Percentiles rank a stretch among this genome's conserved stretches.
These are phyloP conservation scores for Pichia sp. DNA, from an alignment of 1,139 yeast genomes.

Conservation along the genomic window DNA sequence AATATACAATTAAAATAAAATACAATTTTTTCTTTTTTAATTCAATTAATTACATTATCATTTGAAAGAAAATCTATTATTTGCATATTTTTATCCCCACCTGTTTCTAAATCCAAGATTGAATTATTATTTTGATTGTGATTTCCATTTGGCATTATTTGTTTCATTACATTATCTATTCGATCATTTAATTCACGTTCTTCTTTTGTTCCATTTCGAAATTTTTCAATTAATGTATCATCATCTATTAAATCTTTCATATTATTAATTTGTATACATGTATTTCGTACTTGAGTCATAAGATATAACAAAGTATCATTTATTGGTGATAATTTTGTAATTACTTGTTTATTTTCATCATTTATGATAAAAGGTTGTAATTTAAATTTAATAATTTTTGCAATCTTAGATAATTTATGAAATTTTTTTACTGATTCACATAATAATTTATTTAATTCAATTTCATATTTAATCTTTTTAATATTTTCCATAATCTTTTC, in stretches of 20 bases:
- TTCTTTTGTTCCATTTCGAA: not conserved
- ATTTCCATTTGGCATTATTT: not conserved
- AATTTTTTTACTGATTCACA: conserved; percentile 28
- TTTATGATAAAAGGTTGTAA: not conserved
- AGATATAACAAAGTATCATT: conserved; percentile 11
- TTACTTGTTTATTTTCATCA: not conserved
- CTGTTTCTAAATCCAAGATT: no score
- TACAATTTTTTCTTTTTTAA: not conserved
- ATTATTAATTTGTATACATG: conserved; percentile 3
- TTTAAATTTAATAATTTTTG: conserved; percentile 2
- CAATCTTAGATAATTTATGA: not conserved
- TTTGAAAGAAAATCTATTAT: conserved; percentile 3
- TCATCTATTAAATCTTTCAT: conserved; percentile 4
- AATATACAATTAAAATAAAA: not conserved
- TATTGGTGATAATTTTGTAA: conserved; percentile 8
- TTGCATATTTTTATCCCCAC: not conserved
- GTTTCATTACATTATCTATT: conserved; percentile 1
- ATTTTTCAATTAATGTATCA: not conserved
- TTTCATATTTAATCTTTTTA: conserved; percentile 34
- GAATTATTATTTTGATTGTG: no score
- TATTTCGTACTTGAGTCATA: conserved; percentile 7
- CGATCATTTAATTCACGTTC: conserved; percentile 5
- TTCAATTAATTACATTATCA: not conserved
- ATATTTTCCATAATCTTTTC: conserved; percentile 29
- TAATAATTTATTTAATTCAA: conserved; percentile 41